Evolutionary conservation across 805 yeast genomes (phyloP).

Genomic region (Cyberlindnera meyerae): DNA sequence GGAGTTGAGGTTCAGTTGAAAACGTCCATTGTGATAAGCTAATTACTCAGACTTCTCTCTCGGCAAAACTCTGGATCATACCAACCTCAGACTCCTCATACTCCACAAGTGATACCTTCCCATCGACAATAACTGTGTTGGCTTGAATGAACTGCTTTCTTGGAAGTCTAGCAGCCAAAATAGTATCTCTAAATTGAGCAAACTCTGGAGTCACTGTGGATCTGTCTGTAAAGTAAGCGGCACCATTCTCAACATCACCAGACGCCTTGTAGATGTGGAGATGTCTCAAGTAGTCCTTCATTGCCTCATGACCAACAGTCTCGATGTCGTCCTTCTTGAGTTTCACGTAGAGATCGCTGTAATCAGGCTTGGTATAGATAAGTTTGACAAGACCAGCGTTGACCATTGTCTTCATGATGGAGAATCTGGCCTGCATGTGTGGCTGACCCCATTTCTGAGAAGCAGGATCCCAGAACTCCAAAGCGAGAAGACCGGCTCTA

Average conservation of each 20-base stretch:
- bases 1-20: too few relatives aligned
- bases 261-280: slow-evolving; percentile 78
- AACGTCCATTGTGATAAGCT: too few relatives aligned
- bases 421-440: slow-evolving; percentile 89
- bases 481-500: slow-evolving; percentile 77
- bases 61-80: slow-evolving; percentile 72
- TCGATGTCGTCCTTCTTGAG: slow-evolving; percentile 60
- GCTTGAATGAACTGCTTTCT: slow-evolving; percentile 83
- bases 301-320: slow-evolving; percentile 66
- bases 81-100: slow-evolving; percentile 72
- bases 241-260: slow-evolving; percentile 65
- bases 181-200: slow-evolving; percentile 60
- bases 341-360: slow-evolving; percentile 53
- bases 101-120: slow-evolving; percentile 53
- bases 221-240: slow-evolving; percentile 56
- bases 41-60: slow-evolving; percentile 37
- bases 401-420: slow-evolving; percentile 71
- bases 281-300: slow-evolving; percentile 63
- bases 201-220: slow-evolving; percentile 64
- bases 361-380: slow-evolving; percentile 38
- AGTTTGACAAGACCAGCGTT: slow-evolving; percentile 58
- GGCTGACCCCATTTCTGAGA: slow-evolving; percentile 90
- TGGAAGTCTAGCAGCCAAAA: slow-evolving; percentile 70
- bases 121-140: slow-evolving; percentile 48
- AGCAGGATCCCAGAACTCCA: slow-evolving; percentile 84